phyloP scores from a whole-genome alignment of 352 stramenopile species.

The Phytophthora cryptogea region DNA sequence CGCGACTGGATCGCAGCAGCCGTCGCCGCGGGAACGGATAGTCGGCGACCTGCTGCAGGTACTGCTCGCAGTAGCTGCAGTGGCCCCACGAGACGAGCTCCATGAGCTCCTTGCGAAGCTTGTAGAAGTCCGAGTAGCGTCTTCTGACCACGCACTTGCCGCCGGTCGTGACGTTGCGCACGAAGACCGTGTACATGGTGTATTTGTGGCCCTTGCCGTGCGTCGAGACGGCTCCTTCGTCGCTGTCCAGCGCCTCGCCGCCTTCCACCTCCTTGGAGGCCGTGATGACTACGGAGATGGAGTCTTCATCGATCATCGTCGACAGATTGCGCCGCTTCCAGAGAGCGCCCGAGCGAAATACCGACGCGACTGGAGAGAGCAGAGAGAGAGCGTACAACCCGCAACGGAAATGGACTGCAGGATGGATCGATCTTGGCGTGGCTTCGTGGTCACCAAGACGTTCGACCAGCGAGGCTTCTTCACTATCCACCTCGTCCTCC shows the following conservation, averaged over 20 bases:
- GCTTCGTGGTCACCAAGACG: constrained; percentile 23
- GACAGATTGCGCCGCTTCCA: neutral
- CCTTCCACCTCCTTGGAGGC: constrained; percentile 59
- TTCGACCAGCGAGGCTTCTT: constrained; percentile 25
- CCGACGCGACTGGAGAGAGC: neutral
- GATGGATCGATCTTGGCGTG: neutral
- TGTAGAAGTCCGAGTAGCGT: constrained; percentile 88
- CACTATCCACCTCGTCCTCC: constrained; percentile 27
- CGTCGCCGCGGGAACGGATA: constrained; percentile 83
- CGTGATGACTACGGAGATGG: constrained; percentile 68
- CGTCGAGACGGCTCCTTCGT: constrained; percentile 4
- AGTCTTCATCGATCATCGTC: constrained; percentile 64
- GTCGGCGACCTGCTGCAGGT: constrained; percentile 65
- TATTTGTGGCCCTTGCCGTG: constrained; percentile 61
- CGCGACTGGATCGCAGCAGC: constrained; percentile 70
- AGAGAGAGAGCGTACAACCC: constrained; percentile 3
- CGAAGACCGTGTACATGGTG: constrained; percentile 88
- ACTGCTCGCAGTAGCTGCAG: constrained; percentile 68
- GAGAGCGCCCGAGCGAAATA: neutral
- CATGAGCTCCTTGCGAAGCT: constrained; percentile 83
- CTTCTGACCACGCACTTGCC: constrained; percentile 78
- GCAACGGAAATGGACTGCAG: constrained; percentile 1
- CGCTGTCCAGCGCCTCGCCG: constrained; percentile 18
- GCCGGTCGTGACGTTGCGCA: constrained; percentile 73
- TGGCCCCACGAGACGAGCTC: constrained; percentile 81